These are phyloP conservation scores for Phalaenopsis aphrodite DNA, from an alignment of 106 monocot genomes.

Conservation along the genomic window DNA sequence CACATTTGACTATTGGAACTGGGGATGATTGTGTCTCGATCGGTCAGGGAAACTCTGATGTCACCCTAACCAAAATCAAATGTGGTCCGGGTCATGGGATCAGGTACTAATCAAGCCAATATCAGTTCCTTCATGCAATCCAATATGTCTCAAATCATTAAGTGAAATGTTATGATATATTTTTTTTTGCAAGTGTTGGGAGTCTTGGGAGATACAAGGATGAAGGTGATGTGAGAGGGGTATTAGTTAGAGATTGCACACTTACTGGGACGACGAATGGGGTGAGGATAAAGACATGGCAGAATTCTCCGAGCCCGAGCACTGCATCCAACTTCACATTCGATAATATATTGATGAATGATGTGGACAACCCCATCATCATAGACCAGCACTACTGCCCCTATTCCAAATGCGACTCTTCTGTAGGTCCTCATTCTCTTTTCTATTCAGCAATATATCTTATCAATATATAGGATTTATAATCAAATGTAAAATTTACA, in stretches of 20 bases:
- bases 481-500: background rate
- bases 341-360: constrained; percentile 50
- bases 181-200: constrained; percentile 22
- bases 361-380: constrained; percentile 48
- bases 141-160: too few species aligned
- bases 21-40: constrained; percentile 85
- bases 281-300: constrained; percentile 68
- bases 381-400: constrained; percentile 72
- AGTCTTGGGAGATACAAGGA: constrained; percentile 46
- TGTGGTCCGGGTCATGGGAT: constrained; percentile 86
- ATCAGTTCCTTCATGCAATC: too few species aligned
- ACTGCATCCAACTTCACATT: constrained; percentile 43
- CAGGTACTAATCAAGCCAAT: constrained; percentile 13
- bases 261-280: constrained; percentile 39
- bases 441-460: too few species aligned
- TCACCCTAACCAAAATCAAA: constrained; percentile 17
- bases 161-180: background rate
- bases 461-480: background rate
- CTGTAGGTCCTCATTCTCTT: constrained; percentile 3
- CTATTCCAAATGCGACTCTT: constrained; percentile 14
- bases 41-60: constrained; percentile 31
- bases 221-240: constrained; percentile 33
- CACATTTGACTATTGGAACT: constrained; percentile 26
- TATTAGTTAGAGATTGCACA: constrained; percentile 38
- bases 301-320: constrained; percentile 23